Conservation (phyloP, 2,329 filamentous ascomycete species). For the Colletotrichum neosansevieriae region DNA sequence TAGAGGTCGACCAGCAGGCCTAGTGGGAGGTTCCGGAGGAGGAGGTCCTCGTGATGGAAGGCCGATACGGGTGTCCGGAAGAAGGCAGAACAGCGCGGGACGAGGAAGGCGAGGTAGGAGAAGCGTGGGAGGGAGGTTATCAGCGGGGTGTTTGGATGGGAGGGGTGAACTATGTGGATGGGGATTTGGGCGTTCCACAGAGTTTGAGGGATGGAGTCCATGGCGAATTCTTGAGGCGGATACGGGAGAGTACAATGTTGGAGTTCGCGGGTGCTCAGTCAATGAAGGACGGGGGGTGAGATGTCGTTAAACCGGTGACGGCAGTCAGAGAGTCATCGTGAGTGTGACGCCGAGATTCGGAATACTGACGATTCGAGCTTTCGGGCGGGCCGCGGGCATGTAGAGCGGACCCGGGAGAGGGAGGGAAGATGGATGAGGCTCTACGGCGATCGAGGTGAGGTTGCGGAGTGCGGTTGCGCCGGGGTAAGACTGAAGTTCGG, state of each 20-base stretch:
- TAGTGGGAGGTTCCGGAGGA: conserved; percentile 65
- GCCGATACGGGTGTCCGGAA: conserved; percentile 67
- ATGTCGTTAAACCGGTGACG: not conserved
- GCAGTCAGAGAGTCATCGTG: conserved; percentile 23
- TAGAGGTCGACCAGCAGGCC: conserved; percentile 70
- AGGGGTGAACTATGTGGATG: conserved; percentile 65
- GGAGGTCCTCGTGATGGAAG: conserved; percentile 68
- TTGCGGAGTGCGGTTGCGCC: conserved; percentile 25
- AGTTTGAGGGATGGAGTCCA: conserved; percentile 54
- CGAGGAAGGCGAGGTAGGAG: conserved; percentile 69
- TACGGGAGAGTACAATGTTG: not conserved
- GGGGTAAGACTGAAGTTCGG: conserved; percentile 29
- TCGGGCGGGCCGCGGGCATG: not conserved
- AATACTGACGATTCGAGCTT: too few relatives aligned
- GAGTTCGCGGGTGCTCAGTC: not conserved
- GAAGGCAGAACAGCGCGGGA: conserved; percentile 66
- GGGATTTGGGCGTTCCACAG: conserved; percentile 69
- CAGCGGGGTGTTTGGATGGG: conserved; percentile 61
- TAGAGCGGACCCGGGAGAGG: not conserved
- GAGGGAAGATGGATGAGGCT: not conserved
- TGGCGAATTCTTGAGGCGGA: not conserved
- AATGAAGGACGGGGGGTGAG: not conserved
- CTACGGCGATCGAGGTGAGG: not conserved
- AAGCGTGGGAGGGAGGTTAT: conserved; percentile 68
- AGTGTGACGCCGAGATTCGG: not conserved